Conservation (phyloP, 192 early-diverging fungal genomes). For the Coemansia sp. region DNA sequence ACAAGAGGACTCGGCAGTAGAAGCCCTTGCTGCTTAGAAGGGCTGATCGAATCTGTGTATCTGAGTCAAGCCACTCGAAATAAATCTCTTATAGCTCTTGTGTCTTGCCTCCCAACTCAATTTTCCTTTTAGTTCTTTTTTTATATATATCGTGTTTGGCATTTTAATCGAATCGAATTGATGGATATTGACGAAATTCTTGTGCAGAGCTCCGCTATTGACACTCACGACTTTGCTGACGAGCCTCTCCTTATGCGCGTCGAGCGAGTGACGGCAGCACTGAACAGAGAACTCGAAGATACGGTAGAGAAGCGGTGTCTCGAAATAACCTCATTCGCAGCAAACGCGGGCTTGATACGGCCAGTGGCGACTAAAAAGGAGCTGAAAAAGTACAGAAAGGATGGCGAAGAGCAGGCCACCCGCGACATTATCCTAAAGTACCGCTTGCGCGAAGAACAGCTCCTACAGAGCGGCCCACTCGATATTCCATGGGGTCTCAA, state of each 20-base stretch:
- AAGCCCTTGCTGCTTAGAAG: not conserved
- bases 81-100: not conserved
- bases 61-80: not conserved
- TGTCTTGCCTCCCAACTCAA: not conserved
- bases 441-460: conserved; percentile 25
- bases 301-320: conserved; percentile 25
- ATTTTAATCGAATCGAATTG: not conserved
- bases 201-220: conserved; percentile 14
- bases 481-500: conserved; percentile 45
- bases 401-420: conserved; percentile 22
- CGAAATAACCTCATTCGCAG: conserved; percentile 24
- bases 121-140: not conserved
- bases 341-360: conserved; percentile 31
- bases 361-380: conserved; percentile 40
- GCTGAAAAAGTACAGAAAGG: conserved; percentile 32
- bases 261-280: conserved; percentile 35
- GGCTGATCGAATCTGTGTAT: not conserved
- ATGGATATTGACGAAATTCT: not conserved
- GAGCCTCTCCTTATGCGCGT: conserved; percentile 51
- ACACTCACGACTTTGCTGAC: conserved; percentile 17
- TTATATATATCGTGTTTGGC: not conserved
- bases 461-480: conserved; percentile 33
- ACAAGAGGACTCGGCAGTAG: not conserved
- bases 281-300: conserved; percentile 19
- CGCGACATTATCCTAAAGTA: conserved; percentile 38